Base-by-base conservation (phyloP, 2,329 filamentous ascomycete genomes). In the Aspergillus piperis region DNA sequence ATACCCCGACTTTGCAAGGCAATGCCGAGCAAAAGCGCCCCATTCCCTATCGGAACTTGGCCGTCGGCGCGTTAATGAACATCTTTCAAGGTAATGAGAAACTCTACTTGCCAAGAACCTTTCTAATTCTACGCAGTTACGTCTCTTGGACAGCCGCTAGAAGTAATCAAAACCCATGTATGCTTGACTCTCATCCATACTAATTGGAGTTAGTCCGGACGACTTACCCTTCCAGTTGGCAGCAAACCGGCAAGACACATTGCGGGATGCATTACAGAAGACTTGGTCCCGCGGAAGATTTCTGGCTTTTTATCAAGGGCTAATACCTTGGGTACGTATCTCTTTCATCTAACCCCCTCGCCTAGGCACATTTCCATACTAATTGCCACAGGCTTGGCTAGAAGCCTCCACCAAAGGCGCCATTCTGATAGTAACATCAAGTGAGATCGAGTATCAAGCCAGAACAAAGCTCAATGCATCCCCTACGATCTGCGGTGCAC, bases 361-460 rank as follows among this genome's bases (percentile, higher is more conserved):
- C 8, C 11, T 11, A 30, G 19, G 5, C 44, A 23, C 8, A 2
- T 2, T 1, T 30, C 3, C 3, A 15, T 49, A 10, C 8, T 15
- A 19, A 30, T 19, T 5, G 2, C 15, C 5, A 3, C 8, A 58
- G 49, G 94, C 93, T 78, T 97, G 93, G 93, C 96, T 98, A 79
- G 93, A 98, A 85, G 94, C 93, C 75, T 96, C 92, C 73, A 96
- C 93, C 81, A 97, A 98, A 83, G 94, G 93, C 76, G 93, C 93
- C 72, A 94, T 97, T 70, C 90, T 98, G 74, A 90, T 97, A 78
- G 96, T 98, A 81, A 92, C 97, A 76, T 92, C 93, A 67, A 95
- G 92, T 71, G 93, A 98, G 82, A 92, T 91, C 80, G 93, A 97
- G 80, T 96, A 90, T 86, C 92, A 95, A 77, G 92, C 92, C 70